These are phyloP conservation scores for Xylaria sp. DNA, from an alignment of 2,329 filamentous ascomycete genomes.

Conservation along the genomic window DNA sequence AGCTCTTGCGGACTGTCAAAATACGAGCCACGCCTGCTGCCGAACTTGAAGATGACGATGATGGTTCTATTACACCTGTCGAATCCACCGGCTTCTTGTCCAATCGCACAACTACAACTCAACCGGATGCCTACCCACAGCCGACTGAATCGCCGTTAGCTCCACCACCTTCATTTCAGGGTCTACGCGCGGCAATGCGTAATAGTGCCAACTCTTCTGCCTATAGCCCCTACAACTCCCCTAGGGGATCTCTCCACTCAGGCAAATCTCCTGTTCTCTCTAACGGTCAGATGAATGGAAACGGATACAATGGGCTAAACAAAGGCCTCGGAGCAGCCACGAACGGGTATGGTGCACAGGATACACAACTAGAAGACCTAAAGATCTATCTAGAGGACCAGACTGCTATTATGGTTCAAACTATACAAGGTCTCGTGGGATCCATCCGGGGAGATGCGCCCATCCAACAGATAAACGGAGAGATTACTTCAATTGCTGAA, in stretches of 20 bases:
- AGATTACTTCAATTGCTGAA: conserved; percentile 76
- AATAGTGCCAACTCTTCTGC: conserved; percentile 76
- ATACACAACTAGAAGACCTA: conserved; percentile 61
- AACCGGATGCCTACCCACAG: conserved; percentile 51
- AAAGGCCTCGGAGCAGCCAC: conserved; percentile 51
- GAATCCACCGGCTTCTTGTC: conserved; percentile 77
- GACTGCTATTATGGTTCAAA: conserved; percentile 80
- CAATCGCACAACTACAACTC: conserved; percentile 59
- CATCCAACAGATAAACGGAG: conserved; percentile 72
- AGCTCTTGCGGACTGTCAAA: conserved; percentile 85
- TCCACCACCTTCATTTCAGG: conserved; percentile 67
- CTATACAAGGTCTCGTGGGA: conserved; percentile 82
- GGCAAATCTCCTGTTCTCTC: conserved; percentile 42
- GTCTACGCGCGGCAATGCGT: conserved; percentile 62
- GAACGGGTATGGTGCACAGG: conserved; percentile 55
- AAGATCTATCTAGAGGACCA: conserved; percentile 85
- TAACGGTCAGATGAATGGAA: conserved; percentile 53
- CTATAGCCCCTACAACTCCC: conserved; percentile 79
- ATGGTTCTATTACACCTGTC: conserved; percentile 72
- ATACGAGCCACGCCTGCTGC: conserved; percentile 79
- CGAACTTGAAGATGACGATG: conserved; percentile 83
- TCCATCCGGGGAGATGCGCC: conserved; percentile 74
- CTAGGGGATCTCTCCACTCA: conserved; percentile 66
- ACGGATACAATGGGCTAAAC: conserved; percentile 44
- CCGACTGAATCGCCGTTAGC: conserved; percentile 57